Evolutionary conservation across 2,329 filamentous ascomycete genomes (phyloP).

Genomic region (Amesomyces nigricolor): DNA sequence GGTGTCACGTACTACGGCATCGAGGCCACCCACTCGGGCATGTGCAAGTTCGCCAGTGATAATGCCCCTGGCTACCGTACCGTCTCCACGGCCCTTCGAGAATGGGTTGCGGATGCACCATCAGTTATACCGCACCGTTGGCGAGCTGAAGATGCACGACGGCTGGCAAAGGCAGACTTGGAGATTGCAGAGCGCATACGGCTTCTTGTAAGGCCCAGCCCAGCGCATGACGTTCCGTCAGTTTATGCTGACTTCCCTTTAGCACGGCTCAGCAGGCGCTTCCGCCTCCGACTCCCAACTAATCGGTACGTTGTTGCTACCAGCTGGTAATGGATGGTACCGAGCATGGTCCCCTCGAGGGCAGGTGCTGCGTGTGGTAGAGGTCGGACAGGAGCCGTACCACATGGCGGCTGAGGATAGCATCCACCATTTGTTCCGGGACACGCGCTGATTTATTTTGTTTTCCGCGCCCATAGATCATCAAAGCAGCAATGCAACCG

Average conservation of each 20-base stretch:
- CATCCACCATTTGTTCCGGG: conserved; percentile 5
- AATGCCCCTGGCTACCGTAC: conserved; percentile 60
- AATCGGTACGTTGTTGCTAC: conserved; percentile 21
- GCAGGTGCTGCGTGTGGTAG: background rate
- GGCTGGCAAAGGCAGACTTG: conserved; percentile 37
- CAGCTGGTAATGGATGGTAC: conserved; percentile 5
- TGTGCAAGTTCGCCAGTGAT: conserved; percentile 65
- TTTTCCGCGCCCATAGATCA: conserved; percentile 18
- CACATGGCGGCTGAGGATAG: background rate
- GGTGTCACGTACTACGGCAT: conserved; percentile 71
- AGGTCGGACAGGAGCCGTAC: conserved; percentile 15
- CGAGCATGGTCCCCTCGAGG: background rate
- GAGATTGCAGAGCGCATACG: conserved; percentile 44
- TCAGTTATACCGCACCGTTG: conserved; percentile 51
- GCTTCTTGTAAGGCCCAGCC: conserved; percentile 33
- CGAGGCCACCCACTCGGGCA: conserved; percentile 63
- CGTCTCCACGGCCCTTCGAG: conserved; percentile 43
- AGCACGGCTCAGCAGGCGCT: conserved; percentile 7
- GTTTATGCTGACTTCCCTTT: background rate
- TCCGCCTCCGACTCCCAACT: conserved; percentile 9
- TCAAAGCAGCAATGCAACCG: conserved; percentile 16
- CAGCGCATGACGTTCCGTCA: too few relatives aligned
- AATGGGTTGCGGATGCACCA: conserved; percentile 51
- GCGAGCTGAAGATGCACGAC: conserved; percentile 54
- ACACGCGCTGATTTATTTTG: conserved; percentile 24